Base-by-base conservation (phyloP, 176 grass and related monocot species). In the Bonia amplexicaulis region DNA sequence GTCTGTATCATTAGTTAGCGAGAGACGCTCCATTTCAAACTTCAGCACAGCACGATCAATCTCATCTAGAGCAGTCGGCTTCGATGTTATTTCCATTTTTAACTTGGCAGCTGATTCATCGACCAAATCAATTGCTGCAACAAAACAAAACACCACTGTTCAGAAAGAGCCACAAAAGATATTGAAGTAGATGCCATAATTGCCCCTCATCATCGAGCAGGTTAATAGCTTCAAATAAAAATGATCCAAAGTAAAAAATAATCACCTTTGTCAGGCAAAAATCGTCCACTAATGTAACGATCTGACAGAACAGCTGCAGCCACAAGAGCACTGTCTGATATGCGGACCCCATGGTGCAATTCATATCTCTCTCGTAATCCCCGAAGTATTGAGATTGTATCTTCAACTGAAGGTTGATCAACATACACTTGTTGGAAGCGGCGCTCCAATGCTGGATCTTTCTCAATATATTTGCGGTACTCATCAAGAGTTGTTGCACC, bases 1-100 rank as follows among this genome's bases (percentile, higher is more conserved):
- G 78, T 99, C 93, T 66, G 96, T 99, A 69, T 99, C 96, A 86
- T 96, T 99, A 70, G 91, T 99, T 68, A 99, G 84, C 77, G 96
- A 99, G 27, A 99, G 91, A 45, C 96, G 93, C 66, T 99, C 93
- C 96, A 99, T 99, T 78, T 99, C 96, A 85, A 96, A 73, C 84
- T 99, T 99, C 82, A 99, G 62, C 15, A 99, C 96, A 76, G 96
- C 49, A 72, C 96, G 91, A 86, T 99, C 90, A 76, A 96, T 96
- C 90, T 99, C 96, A 86, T 99, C 96, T 45, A 99, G 84, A 78
- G 90, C 90, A 72, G 96, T 99, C 33, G 96, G 96, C 68, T 99
- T 96, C 2, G 96, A 99, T 79, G 96, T 99, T 71, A 99, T 99
- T 88, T 99, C 96, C 96, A 99, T 99, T 84, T 98, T 98, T 61